Conservation (phyloP, 2,329 filamentous ascomycete species). For the Sphaerostilbella broomeana region DNA sequence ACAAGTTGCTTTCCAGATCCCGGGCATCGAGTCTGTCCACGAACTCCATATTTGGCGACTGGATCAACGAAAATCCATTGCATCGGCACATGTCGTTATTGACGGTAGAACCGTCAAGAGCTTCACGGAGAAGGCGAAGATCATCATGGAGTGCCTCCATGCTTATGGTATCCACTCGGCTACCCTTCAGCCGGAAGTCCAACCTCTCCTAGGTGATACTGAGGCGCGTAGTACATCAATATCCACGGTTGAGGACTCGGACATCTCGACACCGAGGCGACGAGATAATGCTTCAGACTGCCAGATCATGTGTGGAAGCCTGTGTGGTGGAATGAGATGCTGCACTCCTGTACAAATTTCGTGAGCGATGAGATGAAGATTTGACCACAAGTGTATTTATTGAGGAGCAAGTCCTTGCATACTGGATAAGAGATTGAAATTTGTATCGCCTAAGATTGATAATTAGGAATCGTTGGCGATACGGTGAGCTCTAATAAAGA, state of each 20-base stretch:
- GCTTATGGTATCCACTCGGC: constrained; percentile 66
- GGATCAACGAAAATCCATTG: constrained; percentile 62
- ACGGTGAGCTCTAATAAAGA: no score
- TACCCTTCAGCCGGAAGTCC: constrained; percentile 61
- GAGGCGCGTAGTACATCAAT: constrained; percentile 8
- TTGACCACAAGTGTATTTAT: background rate
- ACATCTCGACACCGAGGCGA: constrained; percentile 17
- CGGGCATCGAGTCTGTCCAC: constrained; percentile 60
- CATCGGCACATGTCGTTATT: constrained; percentile 62
- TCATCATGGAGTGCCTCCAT: constrained; percentile 62
- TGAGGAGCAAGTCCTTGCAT: background rate
- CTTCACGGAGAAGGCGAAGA: constrained; percentile 56
- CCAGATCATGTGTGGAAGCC: constrained; percentile 44
- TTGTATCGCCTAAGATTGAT: no score
- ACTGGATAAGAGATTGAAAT: background rate
- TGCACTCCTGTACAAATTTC: constrained; percentile 26
- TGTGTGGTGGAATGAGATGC: constrained; percentile 47
- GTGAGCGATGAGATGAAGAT: background rate
- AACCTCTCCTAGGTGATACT: constrained; percentile 5
- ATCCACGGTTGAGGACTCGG: constrained; percentile 12
- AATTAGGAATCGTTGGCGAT: no score
- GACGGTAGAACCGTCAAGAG: constrained; percentile 46
- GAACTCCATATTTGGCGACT: constrained; percentile 70
- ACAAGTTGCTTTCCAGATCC: constrained; percentile 41
- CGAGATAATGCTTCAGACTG: constrained; percentile 30